Percentiles rank a stretch among this genome's conserved stretches.
phyloP scores from a whole-genome alignment of 495 filamentous ascomycete species.

The Thozetella sp. region DNA sequence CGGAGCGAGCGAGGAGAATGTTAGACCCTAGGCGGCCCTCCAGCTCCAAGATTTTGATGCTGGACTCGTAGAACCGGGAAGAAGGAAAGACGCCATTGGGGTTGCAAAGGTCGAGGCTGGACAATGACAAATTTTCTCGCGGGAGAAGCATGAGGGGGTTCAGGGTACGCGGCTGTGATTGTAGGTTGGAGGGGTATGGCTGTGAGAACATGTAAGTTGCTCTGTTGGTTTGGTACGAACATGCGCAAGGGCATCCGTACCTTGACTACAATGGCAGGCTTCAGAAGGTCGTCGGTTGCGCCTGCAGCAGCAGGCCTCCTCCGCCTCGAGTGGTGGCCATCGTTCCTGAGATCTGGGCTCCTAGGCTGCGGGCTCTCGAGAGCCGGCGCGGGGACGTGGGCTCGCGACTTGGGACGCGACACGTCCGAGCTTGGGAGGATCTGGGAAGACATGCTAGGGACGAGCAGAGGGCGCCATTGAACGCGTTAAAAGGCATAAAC shows the following conservation, averaged over 20 bases:
- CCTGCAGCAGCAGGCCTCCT: constrained; percentile 20
- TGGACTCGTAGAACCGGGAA: constrained; percentile 58
- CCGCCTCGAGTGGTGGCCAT: constrained; percentile 19
- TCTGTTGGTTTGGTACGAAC: background rate
- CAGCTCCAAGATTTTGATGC: constrained; percentile 63
- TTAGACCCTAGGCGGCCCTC: constrained; percentile 53
- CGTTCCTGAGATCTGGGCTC: constrained; percentile 4
- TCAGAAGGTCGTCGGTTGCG: constrained; percentile 49
- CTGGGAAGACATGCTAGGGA: constrained; percentile 33
- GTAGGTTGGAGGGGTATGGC: constrained; percentile 60
- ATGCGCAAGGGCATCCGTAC: constrained; percentile 20
- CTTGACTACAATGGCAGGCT: constrained; percentile 47
- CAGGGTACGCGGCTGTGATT: constrained; percentile 59
- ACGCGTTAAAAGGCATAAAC: constrained; percentile 3
- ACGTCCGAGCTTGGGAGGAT: constrained; percentile 26
- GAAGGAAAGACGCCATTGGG: constrained; percentile 51
- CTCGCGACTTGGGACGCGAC: constrained; percentile 32
- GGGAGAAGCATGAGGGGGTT: constrained; percentile 63
- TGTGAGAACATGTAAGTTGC: constrained; percentile 27
- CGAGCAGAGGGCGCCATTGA: constrained; percentile 18
- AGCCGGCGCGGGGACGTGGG: constrained; percentile 28
- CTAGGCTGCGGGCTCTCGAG: constrained; percentile 24
- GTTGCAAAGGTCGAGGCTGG: constrained; percentile 58
- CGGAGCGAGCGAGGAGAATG: constrained; percentile 68
- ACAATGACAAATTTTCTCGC: constrained; percentile 60